Percentiles rank a stretch among this genome's conserved stretches.
Evolutionary conservation across 139 green algal genomes (phyloP).

Genomic region (Chlorella sp.): DNA sequence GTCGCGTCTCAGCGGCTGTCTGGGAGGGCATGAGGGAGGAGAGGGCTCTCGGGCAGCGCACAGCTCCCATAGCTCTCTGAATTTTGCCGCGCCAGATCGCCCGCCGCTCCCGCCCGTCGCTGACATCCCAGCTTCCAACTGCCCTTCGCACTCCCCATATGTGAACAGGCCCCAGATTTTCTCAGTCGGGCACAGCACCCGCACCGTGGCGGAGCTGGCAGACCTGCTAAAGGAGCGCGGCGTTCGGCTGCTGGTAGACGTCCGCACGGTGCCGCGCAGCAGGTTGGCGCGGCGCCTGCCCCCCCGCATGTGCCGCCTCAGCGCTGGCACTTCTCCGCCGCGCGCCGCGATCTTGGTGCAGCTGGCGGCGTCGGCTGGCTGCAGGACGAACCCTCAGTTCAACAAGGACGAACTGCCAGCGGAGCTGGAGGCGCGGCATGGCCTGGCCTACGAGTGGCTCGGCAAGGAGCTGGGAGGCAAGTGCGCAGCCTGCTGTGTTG

Average conservation of each 20-base stretch:
- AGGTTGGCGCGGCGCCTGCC: not conserved
- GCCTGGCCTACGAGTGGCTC: slow-evolving; percentile 35
- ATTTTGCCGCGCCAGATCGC: no score
- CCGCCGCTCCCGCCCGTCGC: no score
- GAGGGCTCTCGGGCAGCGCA: no score
- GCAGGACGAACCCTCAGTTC: slow-evolving; percentile 38
- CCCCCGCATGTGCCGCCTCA: not conserved
- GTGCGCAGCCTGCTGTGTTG: no score
- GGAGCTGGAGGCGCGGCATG: slow-evolving; percentile 6
- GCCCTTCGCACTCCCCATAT: no score
- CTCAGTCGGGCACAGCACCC: slow-evolving; percentile 36
- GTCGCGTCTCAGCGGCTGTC: no score
- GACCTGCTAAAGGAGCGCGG: slow-evolving; percentile 21
- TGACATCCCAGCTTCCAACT: no score
- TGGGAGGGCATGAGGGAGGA: no score
- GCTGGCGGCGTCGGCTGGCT: slow-evolving; percentile 15
- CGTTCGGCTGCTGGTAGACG: slow-evolving; percentile 33
- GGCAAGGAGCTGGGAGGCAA: slow-evolving; percentile 36
- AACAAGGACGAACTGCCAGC: slow-evolving; percentile 26
- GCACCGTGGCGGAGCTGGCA: slow-evolving; percentile 22
- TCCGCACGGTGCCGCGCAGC: not conserved
- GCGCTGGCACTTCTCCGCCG: not conserved
- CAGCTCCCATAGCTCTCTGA: no score
- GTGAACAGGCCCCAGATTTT: not conserved
- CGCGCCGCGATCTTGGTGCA: not conserved